A percentile compares a stretch with the other conserved stretches of the same genome.
Conservation (phyloP, 2,329 filamentous ascomycete genomes). For the Alternaria burnsii region DNA sequence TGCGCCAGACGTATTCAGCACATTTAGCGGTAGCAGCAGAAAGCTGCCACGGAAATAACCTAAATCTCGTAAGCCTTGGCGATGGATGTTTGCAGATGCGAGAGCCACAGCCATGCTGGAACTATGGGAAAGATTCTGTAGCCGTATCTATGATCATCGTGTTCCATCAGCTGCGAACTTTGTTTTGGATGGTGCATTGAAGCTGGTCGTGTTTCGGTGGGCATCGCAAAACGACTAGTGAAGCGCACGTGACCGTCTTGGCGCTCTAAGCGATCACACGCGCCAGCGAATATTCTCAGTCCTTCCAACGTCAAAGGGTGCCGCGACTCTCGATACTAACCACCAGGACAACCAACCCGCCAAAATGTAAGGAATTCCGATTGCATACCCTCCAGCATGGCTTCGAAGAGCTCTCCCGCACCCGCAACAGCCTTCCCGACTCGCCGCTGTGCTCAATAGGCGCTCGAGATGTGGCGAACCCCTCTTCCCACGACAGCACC, state of each 20-base stretch:
- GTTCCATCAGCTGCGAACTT: not conserved
- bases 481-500: conserved; percentile 41
- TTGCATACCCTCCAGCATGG: conserved; percentile 22
- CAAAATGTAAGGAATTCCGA: conserved; percentile 53
- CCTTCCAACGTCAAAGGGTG: conserved; percentile 17
- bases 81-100: not conserved
- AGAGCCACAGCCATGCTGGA: not conserved
- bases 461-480: conserved; percentile 45
- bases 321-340: conserved; percentile 25
- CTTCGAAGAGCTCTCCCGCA: conserved; percentile 30
- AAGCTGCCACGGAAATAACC: not conserved
- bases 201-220: not conserved
- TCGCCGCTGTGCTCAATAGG: conserved; percentile 33
- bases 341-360: conserved; percentile 51
- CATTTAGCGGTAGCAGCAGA: not conserved
- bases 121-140: not conserved
- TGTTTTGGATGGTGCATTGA: not conserved
- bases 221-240: conserved; percentile 15
- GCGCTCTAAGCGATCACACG: conserved; percentile 20
- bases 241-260: conserved; percentile 11
- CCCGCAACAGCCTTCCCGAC: conserved; percentile 26
- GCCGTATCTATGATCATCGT: too few species aligned
- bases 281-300: conserved; percentile 13
- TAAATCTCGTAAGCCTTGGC: not conserved
- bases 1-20: not conserved